These are phyloP conservation scores for Rhynchosporium graminicola DNA, from an alignment of 2,329 filamentous ascomycete species.

Conservation along the genomic window DNA sequence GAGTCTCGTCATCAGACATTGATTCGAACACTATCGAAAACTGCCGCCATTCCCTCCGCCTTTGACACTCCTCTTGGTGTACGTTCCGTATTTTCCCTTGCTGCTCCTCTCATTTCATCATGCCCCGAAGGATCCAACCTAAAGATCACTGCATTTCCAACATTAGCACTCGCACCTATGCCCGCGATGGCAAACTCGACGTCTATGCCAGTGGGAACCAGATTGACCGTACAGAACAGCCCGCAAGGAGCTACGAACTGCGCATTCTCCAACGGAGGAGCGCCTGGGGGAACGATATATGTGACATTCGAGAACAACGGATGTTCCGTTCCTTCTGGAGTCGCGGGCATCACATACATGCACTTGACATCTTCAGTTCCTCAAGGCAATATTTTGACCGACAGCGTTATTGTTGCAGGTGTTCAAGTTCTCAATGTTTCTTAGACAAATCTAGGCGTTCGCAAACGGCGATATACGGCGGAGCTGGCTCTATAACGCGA, in stretches of 20 bases:
- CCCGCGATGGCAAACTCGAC: slow-evolving; percentile 9
- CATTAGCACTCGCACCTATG: not conserved
- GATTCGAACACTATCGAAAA: slow-evolving; percentile 3
- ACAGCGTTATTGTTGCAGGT: slow-evolving; percentile 9
- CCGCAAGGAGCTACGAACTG: slow-evolving; percentile 5
- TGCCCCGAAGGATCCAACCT: slow-evolving; percentile 9
- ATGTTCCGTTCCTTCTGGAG: slow-evolving; percentile 1
- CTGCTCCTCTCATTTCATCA: slow-evolving; percentile 8
- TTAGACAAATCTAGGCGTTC: not conserved
- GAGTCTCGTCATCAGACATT: slow-evolving; percentile 8
- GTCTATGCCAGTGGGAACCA: slow-evolving; percentile 6
- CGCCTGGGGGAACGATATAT: slow-evolving; percentile 9
- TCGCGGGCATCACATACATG: slow-evolving; percentile 8
- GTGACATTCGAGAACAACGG: slow-evolving; percentile 2
- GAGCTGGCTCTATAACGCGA: not conserved
- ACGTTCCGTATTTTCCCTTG: slow-evolving; percentile 5
- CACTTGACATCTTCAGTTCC: slow-evolving; percentile 7
- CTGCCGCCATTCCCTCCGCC: slow-evolving; percentile 5
- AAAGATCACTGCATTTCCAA: slow-evolving; percentile 2
- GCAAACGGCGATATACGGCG: not conserved
- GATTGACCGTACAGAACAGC: not conserved
- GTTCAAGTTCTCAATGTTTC: slow-evolving; percentile 11
- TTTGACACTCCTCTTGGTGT: slow-evolving; percentile 9
- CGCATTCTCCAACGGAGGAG: slow-evolving; percentile 11
- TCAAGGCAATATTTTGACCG: slow-evolving; percentile 8